Conservation (phyloP, 2,329 filamentous ascomycete genomes). For the Macroventuria anomochaeta region DNA sequence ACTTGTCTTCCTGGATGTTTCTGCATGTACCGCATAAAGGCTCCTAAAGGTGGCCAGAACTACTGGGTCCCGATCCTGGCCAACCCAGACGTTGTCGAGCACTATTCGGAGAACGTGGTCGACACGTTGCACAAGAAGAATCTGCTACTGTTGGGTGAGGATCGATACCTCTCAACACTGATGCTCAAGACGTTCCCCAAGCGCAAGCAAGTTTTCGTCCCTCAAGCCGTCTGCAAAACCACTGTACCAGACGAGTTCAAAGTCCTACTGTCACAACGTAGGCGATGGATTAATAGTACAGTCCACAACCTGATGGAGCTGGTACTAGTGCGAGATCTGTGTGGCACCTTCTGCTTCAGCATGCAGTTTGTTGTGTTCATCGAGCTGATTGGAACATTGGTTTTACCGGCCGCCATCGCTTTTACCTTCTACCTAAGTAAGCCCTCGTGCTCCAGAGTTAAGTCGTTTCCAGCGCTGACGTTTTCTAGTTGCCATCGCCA, state of each 20-base stretch:
- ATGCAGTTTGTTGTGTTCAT: constrained; percentile 99
- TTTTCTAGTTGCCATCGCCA: constrained; percentile 77
- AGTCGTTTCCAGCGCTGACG: constrained; percentile 33
- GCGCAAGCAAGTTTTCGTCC: constrained; percentile 97
- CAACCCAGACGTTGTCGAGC: constrained; percentile 97
- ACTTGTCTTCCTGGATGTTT: constrained; percentile 98
- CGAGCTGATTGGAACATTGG: constrained; percentile 91
- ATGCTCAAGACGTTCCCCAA: constrained; percentile 99
- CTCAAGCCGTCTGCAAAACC: constrained; percentile 98
- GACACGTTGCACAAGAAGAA: constrained; percentile 99
- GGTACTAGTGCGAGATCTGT: constrained; percentile 91
- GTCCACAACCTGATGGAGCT: constrained; percentile 99
- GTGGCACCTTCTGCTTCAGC: constrained; percentile 98
- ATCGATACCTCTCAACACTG: constrained; percentile 93
- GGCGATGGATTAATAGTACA: constrained; percentile 99
- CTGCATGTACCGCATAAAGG: constrained; percentile 99
- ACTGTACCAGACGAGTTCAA: constrained; percentile 92
- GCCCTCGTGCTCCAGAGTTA: constrained; percentile 47
- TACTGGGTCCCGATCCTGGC: constrained; percentile 99
- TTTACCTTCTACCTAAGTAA: constrained; percentile 96
- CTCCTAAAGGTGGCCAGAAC: constrained; percentile 96
- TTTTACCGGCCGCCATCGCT: constrained; percentile 92
- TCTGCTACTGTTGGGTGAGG: constrained; percentile 85
- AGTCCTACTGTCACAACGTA: constrained; percentile 90
- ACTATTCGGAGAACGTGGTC: constrained; percentile 99